These are phyloP conservation scores for Scheffersomyces spartinae DNA, from an alignment of 805 yeast species.

Conservation along the genomic window DNA sequence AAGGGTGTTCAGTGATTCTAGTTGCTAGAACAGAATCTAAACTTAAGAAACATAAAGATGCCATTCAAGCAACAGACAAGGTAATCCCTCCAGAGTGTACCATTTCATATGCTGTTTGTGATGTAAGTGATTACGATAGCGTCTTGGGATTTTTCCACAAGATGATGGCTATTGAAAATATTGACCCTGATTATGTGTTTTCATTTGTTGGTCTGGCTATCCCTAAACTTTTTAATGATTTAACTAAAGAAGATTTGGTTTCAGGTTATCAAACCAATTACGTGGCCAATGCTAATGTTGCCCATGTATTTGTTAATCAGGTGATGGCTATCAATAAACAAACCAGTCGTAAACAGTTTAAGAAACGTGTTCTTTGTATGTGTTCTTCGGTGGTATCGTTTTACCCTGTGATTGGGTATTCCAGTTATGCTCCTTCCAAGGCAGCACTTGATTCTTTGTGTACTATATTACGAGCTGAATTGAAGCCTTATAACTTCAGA, in stretches of 20 bases:
- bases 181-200: slow-evolving; percentile 60
- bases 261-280: slow-evolving; percentile 62
- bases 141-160: slow-evolving; percentile 35
- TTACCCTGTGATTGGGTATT: slow-evolving; percentile 85
- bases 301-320: too few relatives aligned
- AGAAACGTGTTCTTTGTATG: slow-evolving; percentile 47
- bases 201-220: slow-evolving; percentile 84
- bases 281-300: slow-evolving; percentile 14
- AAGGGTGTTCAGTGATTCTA: slow-evolving; percentile 55
- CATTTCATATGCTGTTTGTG: slow-evolving; percentile 41
- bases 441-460: slow-evolving; percentile 71
- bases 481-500: slow-evolving; percentile 50
- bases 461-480: slow-evolving; percentile 73
- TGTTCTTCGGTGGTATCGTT: slow-evolving; percentile 70
- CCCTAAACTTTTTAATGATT: slow-evolving; percentile 68
- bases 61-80: too few relatives aligned
- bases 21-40: slow-evolving; percentile 68
- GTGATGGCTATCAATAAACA: too few relatives aligned
- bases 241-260: slow-evolving; percentile 45
- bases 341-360: slow-evolving; percentile 5
- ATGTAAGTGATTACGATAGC: slow-evolving; percentile 44
- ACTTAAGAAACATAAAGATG: slow-evolving; percentile 16
- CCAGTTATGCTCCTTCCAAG: slow-evolving; percentile 83
- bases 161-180: slow-evolving; percentile 8
- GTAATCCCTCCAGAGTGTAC: slow-evolving; percentile 1